Evolutionary conservation across 192 early-diverging fungal species (phyloP).

Genomic region (Backusella macrospora): DNA sequence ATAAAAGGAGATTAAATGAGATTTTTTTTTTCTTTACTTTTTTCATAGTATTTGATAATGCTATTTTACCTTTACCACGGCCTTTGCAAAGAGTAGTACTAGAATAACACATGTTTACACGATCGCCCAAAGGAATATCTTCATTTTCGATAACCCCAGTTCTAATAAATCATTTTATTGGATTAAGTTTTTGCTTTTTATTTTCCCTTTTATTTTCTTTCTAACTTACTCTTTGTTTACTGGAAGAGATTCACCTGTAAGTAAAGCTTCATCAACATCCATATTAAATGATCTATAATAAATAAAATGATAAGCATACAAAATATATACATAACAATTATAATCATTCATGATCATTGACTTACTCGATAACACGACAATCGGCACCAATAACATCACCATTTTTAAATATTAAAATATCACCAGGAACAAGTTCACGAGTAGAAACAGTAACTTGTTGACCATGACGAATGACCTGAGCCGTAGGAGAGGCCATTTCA

Average conservation of each 20-base stretch:
- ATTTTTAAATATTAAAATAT: slow-evolving; percentile 89
- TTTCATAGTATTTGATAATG: neutral
- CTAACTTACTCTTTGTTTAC: slow-evolving; percentile 66
- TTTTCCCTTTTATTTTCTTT: neutral
- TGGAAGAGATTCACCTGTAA: slow-evolving; percentile 91
- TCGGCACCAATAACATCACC: slow-evolving; percentile 96
- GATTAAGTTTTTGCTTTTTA: neutral
- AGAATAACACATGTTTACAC: slow-evolving; percentile 91
- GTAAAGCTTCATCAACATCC: slow-evolving; percentile 91
- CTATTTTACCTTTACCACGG: slow-evolving; percentile 62
- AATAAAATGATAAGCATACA: neutral
- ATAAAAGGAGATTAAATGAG: neutral
- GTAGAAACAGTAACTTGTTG: slow-evolving; percentile 73
- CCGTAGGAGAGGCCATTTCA: slow-evolving; percentile 85
- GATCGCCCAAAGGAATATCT: slow-evolving; percentile 83
- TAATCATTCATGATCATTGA: neutral
- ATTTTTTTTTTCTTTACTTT: neutral
- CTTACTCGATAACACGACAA: slow-evolving; percentile 66
- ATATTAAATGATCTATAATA: slow-evolving; percentile 79
- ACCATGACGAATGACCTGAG: slow-evolving; percentile 87
- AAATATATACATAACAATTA: neutral
- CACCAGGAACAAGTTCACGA: slow-evolving; percentile 84
- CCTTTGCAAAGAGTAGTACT: slow-evolving; percentile 89
- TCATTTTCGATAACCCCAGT: slow-evolving; percentile 64
- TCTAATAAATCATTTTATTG: slow-evolving; percentile 5